Base-by-base conservation (phyloP, 2,329 filamentous ascomycete genomes). In the Blumeriella jaapii region DNA sequence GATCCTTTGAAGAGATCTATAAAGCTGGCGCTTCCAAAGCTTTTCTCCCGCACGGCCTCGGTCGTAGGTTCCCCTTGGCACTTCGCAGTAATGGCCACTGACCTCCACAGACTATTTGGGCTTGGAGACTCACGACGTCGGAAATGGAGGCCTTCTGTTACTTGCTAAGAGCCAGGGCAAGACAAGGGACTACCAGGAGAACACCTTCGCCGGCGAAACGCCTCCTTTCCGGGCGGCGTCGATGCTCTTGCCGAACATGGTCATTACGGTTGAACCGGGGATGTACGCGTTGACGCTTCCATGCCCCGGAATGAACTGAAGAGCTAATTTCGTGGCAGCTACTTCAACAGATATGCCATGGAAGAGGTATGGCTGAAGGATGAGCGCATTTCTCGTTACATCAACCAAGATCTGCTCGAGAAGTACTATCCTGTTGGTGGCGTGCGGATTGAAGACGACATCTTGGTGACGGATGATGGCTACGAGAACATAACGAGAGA, bases 401-500 rank as follows among this genome's bases (percentile, higher is more conserved):
- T 91, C 51, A 69, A 87, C 57, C 61, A 63, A 46, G 63, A 66
- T 4, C 68, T 78, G 4, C 59, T 91, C 31, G 73, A 77, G 41
- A 63, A 62, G 43, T 89, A 81, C 56, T 89, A 82, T 64, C 63
- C 61, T 16, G 78, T 96, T 1, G 91, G 89, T 11, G 91, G 91
- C 20, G 85, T 94, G 16, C 72, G 91, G 29, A 93, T 96, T 42
- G 91, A 98, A 61, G 86, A 96, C 54, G 83, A 89, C 56, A 70
- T 96, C 24, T 65, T 91, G 14, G 76, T 96, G 30, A 91, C 81
- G 1, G 67, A 79, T 41, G 64, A 71, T 15, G 86, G 87, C 0
- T 76, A 75, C 50, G 86, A 95, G 59, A 93, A 93, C 54, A 54
- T 96, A 55, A 93, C 86, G 1, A 29, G 13, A 14, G 69, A 70